A percentile compares a stretch with the other conserved stretches of the same genome.
Conservation (phyloP, 23 red algal genomes). For the Gracilariopsis chorda region DNA sequence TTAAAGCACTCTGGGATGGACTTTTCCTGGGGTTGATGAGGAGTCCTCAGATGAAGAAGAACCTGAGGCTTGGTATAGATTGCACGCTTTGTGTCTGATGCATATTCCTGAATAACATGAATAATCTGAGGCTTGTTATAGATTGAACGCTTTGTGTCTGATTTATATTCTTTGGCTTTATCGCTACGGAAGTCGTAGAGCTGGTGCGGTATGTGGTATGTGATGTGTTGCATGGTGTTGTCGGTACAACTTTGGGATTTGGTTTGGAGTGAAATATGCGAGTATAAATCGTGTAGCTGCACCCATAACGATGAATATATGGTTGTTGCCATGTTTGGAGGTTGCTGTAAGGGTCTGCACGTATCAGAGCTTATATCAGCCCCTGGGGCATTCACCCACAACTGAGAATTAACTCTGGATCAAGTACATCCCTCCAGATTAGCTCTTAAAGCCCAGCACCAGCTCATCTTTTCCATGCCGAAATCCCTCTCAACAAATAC, state of each 20-base stretch:
- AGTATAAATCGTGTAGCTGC: neutral
- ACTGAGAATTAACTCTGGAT: too few relatives aligned
- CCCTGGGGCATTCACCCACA: too few relatives aligned
- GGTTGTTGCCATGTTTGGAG: too few relatives aligned
- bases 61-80: too few relatives aligned
- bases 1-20: conserved; percentile 6
- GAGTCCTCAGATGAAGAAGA: neutral
- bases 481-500: too few relatives aligned
- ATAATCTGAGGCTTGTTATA: neutral
- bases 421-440: too few relatives aligned
- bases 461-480: too few relatives aligned
- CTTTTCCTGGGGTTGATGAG: conserved; percentile 16
- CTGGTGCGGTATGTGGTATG: neutral
- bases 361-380: too few relatives aligned
- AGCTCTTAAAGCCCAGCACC: too few relatives aligned
- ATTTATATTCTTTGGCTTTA: neutral
- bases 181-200: neutral
- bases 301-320: neutral
- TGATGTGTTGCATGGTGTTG: neutral
- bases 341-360: too few relatives aligned
- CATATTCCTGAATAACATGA: too few relatives aligned
- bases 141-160: neutral
- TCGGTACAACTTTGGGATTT: neutral
- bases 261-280: neutral
- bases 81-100: too few relatives aligned